Base-by-base conservation (phyloP, 2,329 filamentous ascomycete species). In the Ophiostoma sp. region DNA sequence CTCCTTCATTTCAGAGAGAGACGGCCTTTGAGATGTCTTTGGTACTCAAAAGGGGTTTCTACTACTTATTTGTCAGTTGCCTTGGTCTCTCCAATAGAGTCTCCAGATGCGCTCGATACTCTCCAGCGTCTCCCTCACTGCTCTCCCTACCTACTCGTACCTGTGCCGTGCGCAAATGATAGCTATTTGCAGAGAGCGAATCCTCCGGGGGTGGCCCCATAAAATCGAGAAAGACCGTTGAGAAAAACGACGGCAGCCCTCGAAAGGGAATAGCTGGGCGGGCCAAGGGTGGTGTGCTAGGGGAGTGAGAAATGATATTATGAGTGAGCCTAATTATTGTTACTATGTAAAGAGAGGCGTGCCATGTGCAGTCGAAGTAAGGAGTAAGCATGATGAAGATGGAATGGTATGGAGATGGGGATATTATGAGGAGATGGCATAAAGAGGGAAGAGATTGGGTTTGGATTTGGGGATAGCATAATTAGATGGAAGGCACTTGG, bases 181-280 rank as follows among this genome's bases (percentile, higher is more conserved):
- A 48, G 62, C 60, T 39, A 78, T 41, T 60, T n/a, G 69, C 52
- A 77, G 78, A 79, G 76, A 78, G 77, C 80, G 78, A 82, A 82
- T 80, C 78, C 79, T 83, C 80, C 81, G 81, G 82, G 74, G 75
- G 74, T 75, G 75, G 81, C 76, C 79, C 81, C 81, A 79, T 79
- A 80, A 77, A 79, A 80, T 80, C 39, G 36, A 80, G 78, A 81
- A 80, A 73, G 77, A 78, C 79, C 80, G 81, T 83, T 82, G 80
- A 81, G 77, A 54, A 68, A 71, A 80, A 78, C 81, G 66, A 57
- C 64, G 69, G 69, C 39, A 76, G 73, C 76, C 75, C 73, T 74
- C 73, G 71, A 70, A 77, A 81, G 70, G 79, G 80, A 78, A 81
- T 80, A 78, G 80, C 77, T n/a, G 78, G 77, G 76, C 71, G 73